Evolutionary conservation across 148 eudicot species (phyloP), one percentile per base, ranked within the genome.

Genomic region (Rhododendron mucronatum): DNA sequence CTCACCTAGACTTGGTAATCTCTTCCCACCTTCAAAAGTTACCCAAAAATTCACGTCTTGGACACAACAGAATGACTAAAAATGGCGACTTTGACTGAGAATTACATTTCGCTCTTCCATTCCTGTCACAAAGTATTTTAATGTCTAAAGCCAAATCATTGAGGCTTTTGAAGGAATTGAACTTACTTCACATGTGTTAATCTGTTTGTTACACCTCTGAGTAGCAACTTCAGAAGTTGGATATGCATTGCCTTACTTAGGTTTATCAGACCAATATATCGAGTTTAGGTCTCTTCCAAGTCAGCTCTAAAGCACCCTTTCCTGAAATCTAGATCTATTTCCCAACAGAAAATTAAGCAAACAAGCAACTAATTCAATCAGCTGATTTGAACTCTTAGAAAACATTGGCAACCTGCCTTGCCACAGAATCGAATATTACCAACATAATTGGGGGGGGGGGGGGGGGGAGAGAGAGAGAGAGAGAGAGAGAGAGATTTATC

Each of bases 401-500:
- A 15, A 78, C 16, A 61, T 44, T 14, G 48, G 37, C 63, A 51
- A 57, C 79, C 61, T n/a, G 57, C 83, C 75, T 59, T 57, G 44
- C 23, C 48, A 59, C 14, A 28, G 13, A 37, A 75, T 48, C 37
- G 67, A 23, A n/a, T 47, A 20, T 78, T 10, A 44, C 53, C 28
- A 80, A 53, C 41, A 28, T 50, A 41, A 5, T 44, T n/a, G 5
- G 47, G 45, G 65, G 37, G 44, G 0, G 41, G 3, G 41, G 4
- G 6, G 39, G 39, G 3, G 39, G 2, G 39, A 2, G 39, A 2
- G 39, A 2, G 39, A 71, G 67, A 28, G 47, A 35, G 35, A 77
- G 65, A 73, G 83, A 77, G 59, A 48, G 81, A 73, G 76, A 82
- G 3, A 57, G 33, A 45, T 44, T 80, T 41, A 13, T 71, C 85